These are phyloP conservation scores for Beta lomatogona DNA, from an alignment of 179 eudicot genomes.

Conservation along the genomic window DNA sequence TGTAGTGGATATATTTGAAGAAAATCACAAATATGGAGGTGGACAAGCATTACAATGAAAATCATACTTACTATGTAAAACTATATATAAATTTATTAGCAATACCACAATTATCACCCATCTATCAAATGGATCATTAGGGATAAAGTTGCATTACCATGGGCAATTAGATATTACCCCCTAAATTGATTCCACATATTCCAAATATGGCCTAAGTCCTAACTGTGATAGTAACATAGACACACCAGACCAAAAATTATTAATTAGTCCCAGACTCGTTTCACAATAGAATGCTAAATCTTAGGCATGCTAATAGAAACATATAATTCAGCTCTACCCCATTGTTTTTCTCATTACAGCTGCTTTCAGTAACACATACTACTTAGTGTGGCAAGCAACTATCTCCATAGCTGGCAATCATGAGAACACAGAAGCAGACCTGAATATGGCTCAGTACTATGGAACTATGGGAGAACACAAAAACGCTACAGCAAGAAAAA, in stretches of 20 bases:
- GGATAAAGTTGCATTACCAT: neutral
- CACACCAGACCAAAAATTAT: neutral
- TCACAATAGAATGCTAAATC: neutral
- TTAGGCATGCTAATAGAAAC: neutral
- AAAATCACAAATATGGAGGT: no score
- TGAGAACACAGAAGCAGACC: neutral
- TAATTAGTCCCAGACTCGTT: neutral
- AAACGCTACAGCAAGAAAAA: neutral
- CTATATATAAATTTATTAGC: no score
- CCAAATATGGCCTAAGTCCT: no score
- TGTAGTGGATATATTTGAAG: no score
- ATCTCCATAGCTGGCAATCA: neutral
- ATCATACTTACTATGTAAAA: no score
- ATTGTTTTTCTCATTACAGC: neutral
- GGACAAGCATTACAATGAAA: no score
- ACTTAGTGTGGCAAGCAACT: constrained; percentile 1
- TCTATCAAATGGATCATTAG: no score
- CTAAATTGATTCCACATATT: neutral
- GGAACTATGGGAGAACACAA: neutral
- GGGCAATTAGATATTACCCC: neutral
- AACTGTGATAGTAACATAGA: neutral
- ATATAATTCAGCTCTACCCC: neutral
- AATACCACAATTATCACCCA: no score
- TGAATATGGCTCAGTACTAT: neutral
- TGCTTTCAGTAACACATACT: neutral